Evolutionary conservation across 1,284 basidiomycete genomes (phyloP), one percentile per base, ranked within the genome.

Genomic region (Sanghuangporus sanghuang): DNA sequence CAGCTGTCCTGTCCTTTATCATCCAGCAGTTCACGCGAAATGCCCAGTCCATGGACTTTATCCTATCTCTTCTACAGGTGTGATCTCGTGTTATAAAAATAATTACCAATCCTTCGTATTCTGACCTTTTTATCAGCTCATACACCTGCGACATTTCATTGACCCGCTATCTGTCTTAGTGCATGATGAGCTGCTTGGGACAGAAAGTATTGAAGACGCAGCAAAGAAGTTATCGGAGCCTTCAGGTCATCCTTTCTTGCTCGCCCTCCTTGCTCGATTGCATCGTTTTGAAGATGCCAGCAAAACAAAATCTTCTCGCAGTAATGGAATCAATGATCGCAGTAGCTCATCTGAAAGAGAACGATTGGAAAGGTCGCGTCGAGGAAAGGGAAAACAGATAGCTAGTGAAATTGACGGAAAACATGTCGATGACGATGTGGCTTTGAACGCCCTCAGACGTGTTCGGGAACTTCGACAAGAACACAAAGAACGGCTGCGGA

Each of bases 131-230:
- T 56, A 12, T 6, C 65, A 90, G 87, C 73, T 91, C 4, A 76
- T 78, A 0, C 76, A 87, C 68, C 73, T 91, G 70, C 87, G 87
- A 64, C 89, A 92, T 70, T 90, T 89, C 66, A 76, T 81, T 23
- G 82, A 87, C 35, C 83, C 85, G 0, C 72, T 89, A 7, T 79
- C 81, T 1, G 59, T 79, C 12, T 75, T 90, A 38, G 68, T 75
- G 14, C 71, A 72, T 38, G 67, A 80, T 73, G 55, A 74, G 67
- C 44, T 66, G 62, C 63, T 73, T 55, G 44, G 64, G 59, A 57
- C 64, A 14, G 27, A 65, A n/a, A 63, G 65, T 57, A 6, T 59
- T 11, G 39, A 50, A 52, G 63, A 64, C 57, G 58, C 71, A 72
- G 38, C 65, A 65, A 62, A 64, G 72, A 55, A 62, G 52, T 66